Evolutionary conservation across 345 rosid genomes (phyloP).

Genomic region (Luvunga scandens): DNA sequence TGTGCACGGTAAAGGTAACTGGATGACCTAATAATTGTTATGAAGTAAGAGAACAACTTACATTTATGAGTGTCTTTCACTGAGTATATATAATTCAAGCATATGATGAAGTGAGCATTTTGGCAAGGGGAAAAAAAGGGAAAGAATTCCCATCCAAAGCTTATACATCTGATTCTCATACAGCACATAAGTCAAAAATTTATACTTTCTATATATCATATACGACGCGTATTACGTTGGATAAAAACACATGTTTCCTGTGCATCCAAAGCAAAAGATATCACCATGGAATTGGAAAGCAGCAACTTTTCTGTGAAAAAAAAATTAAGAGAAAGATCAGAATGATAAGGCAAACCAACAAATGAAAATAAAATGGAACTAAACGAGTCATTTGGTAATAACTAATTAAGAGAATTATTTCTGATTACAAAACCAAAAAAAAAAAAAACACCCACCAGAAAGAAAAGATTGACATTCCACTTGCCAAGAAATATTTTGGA

Average conservation of each 20-base stretch:
- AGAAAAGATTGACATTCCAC: not conserved
- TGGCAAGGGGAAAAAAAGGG: not conserved
- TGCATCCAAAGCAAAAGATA: not conserved
- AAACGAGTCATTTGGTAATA: not conserved
- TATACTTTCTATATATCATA: not conserved
- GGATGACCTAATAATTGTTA: not conserved
- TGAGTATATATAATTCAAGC: not conserved
- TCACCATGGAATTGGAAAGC: constrained; percentile 21
- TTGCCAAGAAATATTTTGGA: not conserved
- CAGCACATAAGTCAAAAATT: not conserved
- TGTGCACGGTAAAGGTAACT: not conserved
- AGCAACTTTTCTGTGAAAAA: constrained; percentile 3
- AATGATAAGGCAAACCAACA: not conserved
- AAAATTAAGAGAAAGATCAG: constrained; percentile 3
- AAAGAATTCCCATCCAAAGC: not conserved
- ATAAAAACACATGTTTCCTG: not conserved
- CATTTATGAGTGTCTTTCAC: not conserved
- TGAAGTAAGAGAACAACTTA: not conserved
- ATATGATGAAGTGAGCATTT: not conserved
- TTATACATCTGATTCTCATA: not conserved
- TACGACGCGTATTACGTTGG: not conserved
- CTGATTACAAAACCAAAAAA: not conserved
- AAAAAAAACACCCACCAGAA: not conserved
- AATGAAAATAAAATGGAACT: not conserved
- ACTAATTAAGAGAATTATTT: not conserved